These are phyloP conservation scores for Atkinsonella texensis DNA, from an alignment of 2,329 filamentous ascomycete genomes.

Conservation along the genomic window DNA sequence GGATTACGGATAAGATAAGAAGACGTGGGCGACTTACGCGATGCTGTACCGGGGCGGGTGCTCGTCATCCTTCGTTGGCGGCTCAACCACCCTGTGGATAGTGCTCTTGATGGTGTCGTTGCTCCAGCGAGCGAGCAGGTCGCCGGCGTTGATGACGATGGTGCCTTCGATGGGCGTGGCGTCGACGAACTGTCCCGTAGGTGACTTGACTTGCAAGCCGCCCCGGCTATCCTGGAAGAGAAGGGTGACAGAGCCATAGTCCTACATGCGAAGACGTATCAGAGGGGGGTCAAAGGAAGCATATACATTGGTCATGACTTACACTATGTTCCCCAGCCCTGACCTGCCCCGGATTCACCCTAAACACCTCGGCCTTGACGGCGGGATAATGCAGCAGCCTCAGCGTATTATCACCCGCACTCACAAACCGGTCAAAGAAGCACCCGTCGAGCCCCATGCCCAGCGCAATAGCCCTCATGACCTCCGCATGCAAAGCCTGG, in stretches of 20 bases:
- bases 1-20: background rate
- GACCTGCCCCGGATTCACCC: slow-evolving; percentile 54
- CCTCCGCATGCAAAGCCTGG: slow-evolving; percentile 58
- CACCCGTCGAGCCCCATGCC: slow-evolving; percentile 58
- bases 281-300: no score
- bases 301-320: slow-evolving; percentile 7
- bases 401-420: slow-evolving; percentile 58
- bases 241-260: slow-evolving; percentile 49
- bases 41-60: slow-evolving; percentile 78
- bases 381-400: slow-evolving; percentile 67
- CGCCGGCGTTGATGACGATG: slow-evolving; percentile 81
- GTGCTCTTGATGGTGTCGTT: slow-evolving; percentile 89
- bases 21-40: slow-evolving; percentile 56
- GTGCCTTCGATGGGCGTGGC: slow-evolving; percentile 72
- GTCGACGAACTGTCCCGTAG: slow-evolving; percentile 67
- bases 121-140: slow-evolving; percentile 76
- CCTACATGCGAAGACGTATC: slow-evolving; percentile 16
- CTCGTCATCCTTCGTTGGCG: slow-evolving; percentile 45
- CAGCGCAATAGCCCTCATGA: slow-evolving; percentile 79
- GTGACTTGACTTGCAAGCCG: slow-evolving; percentile 50
- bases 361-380: slow-evolving; percentile 53
- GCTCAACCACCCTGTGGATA: slow-evolving; percentile 81
- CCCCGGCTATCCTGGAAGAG: slow-evolving; percentile 48
- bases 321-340: slow-evolving; percentile 65
- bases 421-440: slow-evolving; percentile 69